Percentiles rank a stretch among this genome's conserved stretches.
These are phyloP conservation scores for Larix sibirica DNA, from an alignment of 83 land plant genomes.

Conservation along the genomic window DNA sequence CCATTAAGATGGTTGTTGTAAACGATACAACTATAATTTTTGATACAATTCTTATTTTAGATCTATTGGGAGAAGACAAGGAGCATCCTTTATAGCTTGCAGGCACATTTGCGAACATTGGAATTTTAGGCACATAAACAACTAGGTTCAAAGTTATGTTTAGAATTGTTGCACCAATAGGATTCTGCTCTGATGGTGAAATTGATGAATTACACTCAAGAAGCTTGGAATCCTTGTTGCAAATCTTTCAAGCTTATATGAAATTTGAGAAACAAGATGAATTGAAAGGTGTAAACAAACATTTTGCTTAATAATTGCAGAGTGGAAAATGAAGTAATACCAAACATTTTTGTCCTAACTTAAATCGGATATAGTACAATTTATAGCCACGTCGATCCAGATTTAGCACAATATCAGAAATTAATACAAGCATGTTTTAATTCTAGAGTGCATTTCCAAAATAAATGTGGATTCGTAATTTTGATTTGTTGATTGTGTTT, in stretches of 20 bases:
- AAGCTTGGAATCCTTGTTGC: slow-evolving; percentile 13
- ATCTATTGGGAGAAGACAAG: not conserved
- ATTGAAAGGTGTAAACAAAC: too few relatives aligned
- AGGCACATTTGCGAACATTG: slow-evolving; percentile 3
- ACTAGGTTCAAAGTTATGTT: not conserved
- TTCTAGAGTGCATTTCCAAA: too few relatives aligned
- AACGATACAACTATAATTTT: slow-evolving; percentile 20
- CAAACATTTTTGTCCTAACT: too few relatives aligned
- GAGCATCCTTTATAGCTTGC: not conserved
- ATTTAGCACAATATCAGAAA: too few relatives aligned
- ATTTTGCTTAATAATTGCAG: too few relatives aligned
- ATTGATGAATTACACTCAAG: not conserved
- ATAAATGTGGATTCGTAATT: too few relatives aligned
- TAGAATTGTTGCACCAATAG: slow-evolving; percentile 1
- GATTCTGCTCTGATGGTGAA: not conserved
- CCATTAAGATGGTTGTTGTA: slow-evolving; percentile 3
- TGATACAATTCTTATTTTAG: slow-evolving; percentile 23
- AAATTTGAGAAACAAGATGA: not conserved
- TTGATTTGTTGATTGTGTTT: too few relatives aligned
- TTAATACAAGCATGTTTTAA: too few relatives aligned
- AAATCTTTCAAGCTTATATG: not conserved
- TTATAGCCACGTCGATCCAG: too few relatives aligned
- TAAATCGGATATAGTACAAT: too few relatives aligned
- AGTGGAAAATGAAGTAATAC: too few relatives aligned
- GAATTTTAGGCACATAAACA: not conserved